phyloP scores from a whole-genome alignment of 768 basidiomycete genomes.

The Trametes cingulata region DNA sequence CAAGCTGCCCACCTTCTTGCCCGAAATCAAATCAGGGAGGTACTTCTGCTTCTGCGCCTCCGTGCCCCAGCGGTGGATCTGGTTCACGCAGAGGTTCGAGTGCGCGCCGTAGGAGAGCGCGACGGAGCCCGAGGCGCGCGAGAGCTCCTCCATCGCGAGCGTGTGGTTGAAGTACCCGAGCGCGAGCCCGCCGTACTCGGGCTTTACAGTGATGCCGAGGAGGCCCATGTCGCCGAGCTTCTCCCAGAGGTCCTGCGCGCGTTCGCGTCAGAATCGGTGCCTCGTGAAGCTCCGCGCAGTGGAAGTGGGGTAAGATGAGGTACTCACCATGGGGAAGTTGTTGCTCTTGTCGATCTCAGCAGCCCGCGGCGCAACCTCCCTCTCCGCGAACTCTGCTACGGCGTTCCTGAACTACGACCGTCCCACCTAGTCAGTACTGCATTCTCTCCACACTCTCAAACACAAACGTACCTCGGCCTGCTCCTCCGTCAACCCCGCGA shows the following conservation, averaged over 20 bases:
- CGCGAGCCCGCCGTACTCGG: slow-evolving; percentile 78
- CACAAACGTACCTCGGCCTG: slow-evolving; percentile 66
- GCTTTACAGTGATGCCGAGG: slow-evolving; percentile 81
- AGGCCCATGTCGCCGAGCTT: slow-evolving; percentile 93
- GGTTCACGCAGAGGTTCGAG: slow-evolving; percentile 78
- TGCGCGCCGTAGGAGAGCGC: slow-evolving; percentile 92
- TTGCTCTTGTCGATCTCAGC: slow-evolving; percentile 86
- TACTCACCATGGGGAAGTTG: slow-evolving; percentile 69
- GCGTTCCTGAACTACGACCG: slow-evolving; percentile 74
- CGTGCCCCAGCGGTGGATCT: slow-evolving; percentile 82
- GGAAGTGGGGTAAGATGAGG: not conserved
- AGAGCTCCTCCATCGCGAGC: slow-evolving; percentile 93
- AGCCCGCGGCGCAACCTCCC: slow-evolving; percentile 83
- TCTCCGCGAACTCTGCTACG: slow-evolving; percentile 75
- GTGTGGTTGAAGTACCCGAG: slow-evolving; percentile 87
- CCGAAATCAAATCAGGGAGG: slow-evolving; percentile 76
- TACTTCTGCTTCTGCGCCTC: slow-evolving; percentile 82
- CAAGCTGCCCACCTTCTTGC: slow-evolving; percentile 82
- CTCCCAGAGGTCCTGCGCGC: slow-evolving; percentile 74
- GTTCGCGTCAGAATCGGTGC: not conserved
- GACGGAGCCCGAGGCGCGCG: slow-evolving; percentile 87
- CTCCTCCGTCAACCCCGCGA: slow-evolving; percentile 79
- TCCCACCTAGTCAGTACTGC: too few species aligned
- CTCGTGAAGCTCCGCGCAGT: not conserved
- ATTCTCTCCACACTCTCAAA: too few species aligned